Base-by-base conservation (phyloP, 345 rosid genomes). In the Populus deltoides region DNA sequence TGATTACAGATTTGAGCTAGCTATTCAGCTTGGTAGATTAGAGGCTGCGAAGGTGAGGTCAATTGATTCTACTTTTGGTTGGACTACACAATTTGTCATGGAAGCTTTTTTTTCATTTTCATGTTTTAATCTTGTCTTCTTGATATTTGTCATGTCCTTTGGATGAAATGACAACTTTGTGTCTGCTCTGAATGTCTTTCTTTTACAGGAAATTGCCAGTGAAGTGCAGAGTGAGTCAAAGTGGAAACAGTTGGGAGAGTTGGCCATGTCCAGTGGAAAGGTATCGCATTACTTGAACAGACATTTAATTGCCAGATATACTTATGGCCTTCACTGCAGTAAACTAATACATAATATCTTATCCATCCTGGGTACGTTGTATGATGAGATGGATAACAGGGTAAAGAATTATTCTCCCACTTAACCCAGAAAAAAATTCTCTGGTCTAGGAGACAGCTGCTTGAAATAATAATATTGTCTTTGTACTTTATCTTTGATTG, bases 231-330 rank as follows among this genome's bases (percentile, higher is more conserved):
- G 97, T 1, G 98, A 97, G 85, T 90, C 97, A 57, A 97, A 97
- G 78, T 97, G 99, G 99, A 94, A 97, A 87, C 99, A 92, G 84
- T 83, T 97, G 82, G 99, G 99, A 81, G 97, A 92, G 83, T 87
- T 97, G 77, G 98, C 99, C 29, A 92, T 97, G 98, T 97, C 94
- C 18, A 85, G 89, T 55, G 99, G 99, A 78, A 92, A 92, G 96
- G 99, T 97, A 79, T 74, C 16, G 7, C 61, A 20, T 36, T 39
- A 20, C 36, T 4, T n/a, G 38, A 27, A 13, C 20, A 55, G 35
- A 57, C 39, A 18, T 67, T 77, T 27, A 18, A 45, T 76, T 68
- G 66, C 13, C 27, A 45, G 71, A 8, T 71, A 51, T 36, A 18
- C 6, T 38, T 59, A 7, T 27, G 20, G 12, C 22, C 33, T 74